A percentile compares a stretch with the other conserved stretches of the same genome.
Evolutionary conservation across 345 rosid species (phyloP).

Genomic region (Salix udensis): DNA sequence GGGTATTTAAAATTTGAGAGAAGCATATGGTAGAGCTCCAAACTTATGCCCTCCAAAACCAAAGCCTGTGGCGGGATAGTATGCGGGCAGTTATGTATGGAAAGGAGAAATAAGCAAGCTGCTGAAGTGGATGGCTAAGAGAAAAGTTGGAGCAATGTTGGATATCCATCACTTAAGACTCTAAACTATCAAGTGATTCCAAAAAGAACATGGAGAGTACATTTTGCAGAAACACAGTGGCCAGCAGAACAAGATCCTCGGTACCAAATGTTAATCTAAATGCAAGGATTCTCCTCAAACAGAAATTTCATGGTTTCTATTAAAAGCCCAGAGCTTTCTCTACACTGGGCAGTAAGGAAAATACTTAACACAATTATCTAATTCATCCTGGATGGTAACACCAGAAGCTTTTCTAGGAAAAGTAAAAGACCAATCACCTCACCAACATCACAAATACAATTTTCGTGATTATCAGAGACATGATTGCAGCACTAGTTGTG

Average conservation of each 20-base stretch:
- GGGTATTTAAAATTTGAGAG: not conserved
- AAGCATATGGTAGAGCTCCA: not conserved
- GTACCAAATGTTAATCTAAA: not conserved
- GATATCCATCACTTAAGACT: not conserved
- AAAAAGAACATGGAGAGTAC: not conserved
- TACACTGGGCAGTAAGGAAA: not conserved
- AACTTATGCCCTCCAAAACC: not conserved
- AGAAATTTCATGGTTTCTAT: not conserved
- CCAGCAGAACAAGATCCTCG: not conserved
- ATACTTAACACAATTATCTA: not conserved
- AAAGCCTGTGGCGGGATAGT: not conserved
- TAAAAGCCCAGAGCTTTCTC: not conserved
- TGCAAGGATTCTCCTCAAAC: not conserved
- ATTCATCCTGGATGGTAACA: not conserved
- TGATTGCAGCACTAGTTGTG: not conserved
- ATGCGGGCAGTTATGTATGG: not conserved
- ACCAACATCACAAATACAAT: not conserved
- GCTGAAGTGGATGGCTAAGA: not conserved
- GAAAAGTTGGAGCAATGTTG: not conserved
- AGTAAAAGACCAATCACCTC: not conserved
- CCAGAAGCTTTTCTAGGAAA: not conserved
- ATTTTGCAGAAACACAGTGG: not conserved
- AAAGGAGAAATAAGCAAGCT: slow-evolving; percentile 1
- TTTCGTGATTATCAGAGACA: not conserved
- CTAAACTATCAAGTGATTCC: not conserved